phyloP scores from a whole-genome alignment of 2,329 filamentous ascomycete genomes.

The Colletotrichum horii region DNA sequence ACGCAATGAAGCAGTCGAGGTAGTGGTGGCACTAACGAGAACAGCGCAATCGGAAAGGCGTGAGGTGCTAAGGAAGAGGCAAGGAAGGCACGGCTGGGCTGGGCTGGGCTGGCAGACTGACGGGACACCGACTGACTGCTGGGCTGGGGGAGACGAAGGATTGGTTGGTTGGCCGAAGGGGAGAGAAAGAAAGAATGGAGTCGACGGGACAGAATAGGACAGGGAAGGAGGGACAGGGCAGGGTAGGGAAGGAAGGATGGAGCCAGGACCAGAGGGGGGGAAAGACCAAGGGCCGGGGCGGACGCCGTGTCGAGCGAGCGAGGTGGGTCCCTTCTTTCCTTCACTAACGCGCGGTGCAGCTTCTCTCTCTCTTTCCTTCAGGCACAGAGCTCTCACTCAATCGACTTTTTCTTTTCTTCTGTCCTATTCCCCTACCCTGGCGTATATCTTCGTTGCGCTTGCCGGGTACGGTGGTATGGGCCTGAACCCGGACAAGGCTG shows the following conservation, averaged over 20 bases:
- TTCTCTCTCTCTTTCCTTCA: neutral
- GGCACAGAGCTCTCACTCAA: neutral
- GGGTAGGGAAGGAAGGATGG: neutral
- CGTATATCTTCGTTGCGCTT: neutral
- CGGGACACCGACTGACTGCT: neutral
- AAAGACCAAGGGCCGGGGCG: slow-evolving; percentile 2
- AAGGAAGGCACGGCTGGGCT: neutral
- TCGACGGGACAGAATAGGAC: neutral
- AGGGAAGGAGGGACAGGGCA: neutral
- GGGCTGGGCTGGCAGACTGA: neutral
- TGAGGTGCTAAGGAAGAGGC: neutral
- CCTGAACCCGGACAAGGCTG: slow-evolving; percentile 12
- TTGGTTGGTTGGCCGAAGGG: neutral
- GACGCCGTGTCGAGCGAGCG: slow-evolving; percentile 1
- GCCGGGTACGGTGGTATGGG: neutral
- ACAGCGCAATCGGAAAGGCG: neutral
- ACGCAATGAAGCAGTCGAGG: too few relatives aligned
- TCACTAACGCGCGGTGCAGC: neutral
- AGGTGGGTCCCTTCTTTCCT: neutral
- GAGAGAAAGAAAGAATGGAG: neutral
- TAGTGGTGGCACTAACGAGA: neutral
- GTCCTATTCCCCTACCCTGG: neutral
- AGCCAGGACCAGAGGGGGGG: neutral
- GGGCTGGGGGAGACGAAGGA: neutral
- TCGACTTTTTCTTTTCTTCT: neutral